A percentile compares a stretch with the other conserved stretches of the same genome.
phyloP scores from a whole-genome alignment of 108 stramenopile species.

The Nitzschia sp. region DNA sequence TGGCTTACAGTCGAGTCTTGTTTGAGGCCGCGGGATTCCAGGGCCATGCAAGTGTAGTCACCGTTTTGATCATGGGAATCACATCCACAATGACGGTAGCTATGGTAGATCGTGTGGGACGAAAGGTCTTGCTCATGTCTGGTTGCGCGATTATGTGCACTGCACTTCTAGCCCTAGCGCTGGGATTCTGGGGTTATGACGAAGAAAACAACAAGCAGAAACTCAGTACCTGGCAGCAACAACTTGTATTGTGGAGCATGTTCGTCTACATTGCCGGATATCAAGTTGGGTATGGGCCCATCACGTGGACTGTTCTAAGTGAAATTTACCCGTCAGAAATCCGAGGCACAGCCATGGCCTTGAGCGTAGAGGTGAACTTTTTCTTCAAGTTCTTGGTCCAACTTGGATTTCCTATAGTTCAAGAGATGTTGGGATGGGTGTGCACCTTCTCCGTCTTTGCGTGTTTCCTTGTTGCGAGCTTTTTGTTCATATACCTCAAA shows the following conservation, averaged over 20 bases:
- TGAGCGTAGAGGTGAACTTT: constrained; percentile 78
- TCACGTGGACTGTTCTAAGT: constrained; percentile 69
- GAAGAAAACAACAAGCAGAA: not conserved
- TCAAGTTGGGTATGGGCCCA: constrained; percentile 73
- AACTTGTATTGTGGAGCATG: constrained; percentile 35
- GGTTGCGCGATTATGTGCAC: constrained; percentile 28
- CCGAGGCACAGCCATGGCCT: constrained; percentile 80
- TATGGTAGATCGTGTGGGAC: constrained; percentile 43
- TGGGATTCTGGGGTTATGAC: constrained; percentile 35
- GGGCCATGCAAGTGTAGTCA: constrained; percentile 46
- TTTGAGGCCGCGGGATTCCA: constrained; percentile 68
- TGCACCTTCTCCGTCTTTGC: constrained; percentile 61
- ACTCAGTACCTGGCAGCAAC: constrained; percentile 2
- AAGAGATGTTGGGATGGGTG: constrained; percentile 54
- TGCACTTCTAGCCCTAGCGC: constrained; percentile 16
- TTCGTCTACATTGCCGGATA: constrained; percentile 45
- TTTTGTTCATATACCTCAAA: constrained; percentile 52
- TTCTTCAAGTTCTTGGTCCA: constrained; percentile 62
- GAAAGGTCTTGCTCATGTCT: constrained; percentile 26
- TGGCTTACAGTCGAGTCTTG: constrained; percentile 67
- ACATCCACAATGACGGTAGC: constrained; percentile 39
- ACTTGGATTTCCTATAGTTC: constrained; percentile 66
- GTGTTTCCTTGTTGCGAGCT: constrained; percentile 31
- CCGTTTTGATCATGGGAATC: constrained; percentile 69
- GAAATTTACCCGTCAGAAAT: constrained; percentile 76